Evolutionary conservation across 257 asterid genomes (phyloP).

Genomic region (Cynanchum wilfordii): DNA sequence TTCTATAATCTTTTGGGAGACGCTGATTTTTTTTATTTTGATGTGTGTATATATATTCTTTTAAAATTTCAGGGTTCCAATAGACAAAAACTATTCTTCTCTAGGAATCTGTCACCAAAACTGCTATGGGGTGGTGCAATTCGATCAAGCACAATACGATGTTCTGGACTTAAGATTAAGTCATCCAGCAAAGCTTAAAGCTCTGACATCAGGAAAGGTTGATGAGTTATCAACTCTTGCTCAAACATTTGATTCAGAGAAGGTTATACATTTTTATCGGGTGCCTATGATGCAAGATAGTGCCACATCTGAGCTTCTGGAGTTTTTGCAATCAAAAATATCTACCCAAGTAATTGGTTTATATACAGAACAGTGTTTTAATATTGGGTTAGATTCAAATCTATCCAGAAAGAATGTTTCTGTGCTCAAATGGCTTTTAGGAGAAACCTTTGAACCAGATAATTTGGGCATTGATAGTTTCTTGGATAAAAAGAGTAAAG

Average conservation of each 20-base stretch:
- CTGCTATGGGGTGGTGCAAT: conserved; percentile 55
- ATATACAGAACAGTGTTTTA: conserved; percentile 83
- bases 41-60: not conserved
- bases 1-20: no score
- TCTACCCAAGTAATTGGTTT: conserved; percentile 54
- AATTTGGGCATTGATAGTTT: conserved; percentile 62
- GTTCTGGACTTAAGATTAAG: conserved; percentile 17
- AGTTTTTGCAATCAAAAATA: conserved; percentile 49
- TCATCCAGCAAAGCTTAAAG: conserved; percentile 28
- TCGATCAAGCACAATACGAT: conserved; percentile 8
- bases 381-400: conserved; percentile 55
- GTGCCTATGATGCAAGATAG: conserved; percentile 55
- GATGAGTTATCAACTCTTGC: conserved; percentile 23
- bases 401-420: conserved; percentile 50
- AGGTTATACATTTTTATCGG: conserved; percentile 67
- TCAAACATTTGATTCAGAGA: conserved; percentile 24
- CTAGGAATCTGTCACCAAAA: conserved; percentile 30
- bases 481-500: conserved; percentile 42
- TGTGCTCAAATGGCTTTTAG: conserved; percentile 74
- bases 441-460: conserved; percentile 82
- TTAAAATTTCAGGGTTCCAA: conserved; percentile 38
- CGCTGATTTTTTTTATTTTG: no score
- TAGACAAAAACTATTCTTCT: conserved; percentile 44
- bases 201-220: conserved; percentile 45
- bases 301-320: conserved; percentile 65